Percentiles rank a stretch among this genome's conserved stretches.
These are phyloP conservation scores for Pseudocercospora cruenta DNA, from an alignment of 2,329 filamentous ascomycete species.

Conservation along the genomic window DNA sequence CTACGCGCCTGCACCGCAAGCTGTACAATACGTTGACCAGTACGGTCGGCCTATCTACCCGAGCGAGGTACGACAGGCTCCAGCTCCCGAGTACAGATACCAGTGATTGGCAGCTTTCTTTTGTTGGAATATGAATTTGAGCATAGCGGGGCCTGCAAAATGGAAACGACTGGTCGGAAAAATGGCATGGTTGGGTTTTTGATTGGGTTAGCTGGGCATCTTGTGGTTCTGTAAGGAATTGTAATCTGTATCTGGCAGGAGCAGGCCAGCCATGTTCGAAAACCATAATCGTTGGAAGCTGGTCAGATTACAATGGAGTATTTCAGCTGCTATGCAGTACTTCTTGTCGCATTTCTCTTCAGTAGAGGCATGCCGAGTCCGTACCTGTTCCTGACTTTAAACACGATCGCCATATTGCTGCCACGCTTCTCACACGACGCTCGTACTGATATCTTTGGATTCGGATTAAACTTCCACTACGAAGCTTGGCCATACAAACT, in stretches of 20 bases:
- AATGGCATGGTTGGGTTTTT: not conserved
- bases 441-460: too few species aligned
- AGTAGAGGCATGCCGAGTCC: too few species aligned
- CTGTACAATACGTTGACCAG: constrained; percentile 48
- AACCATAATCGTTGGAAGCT: not conserved
- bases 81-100: constrained; percentile 34
- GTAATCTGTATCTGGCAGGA: constrained; percentile 6
- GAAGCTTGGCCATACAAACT: not conserved
- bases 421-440: too few species aligned
- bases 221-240: not conserved
- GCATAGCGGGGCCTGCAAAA: constrained; percentile 9
- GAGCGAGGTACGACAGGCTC: constrained; percentile 30
- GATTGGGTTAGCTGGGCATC: constrained; percentile 5
- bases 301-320: not conserved
- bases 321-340: not conserved
- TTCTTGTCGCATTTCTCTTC: not conserved
- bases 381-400: too few species aligned
- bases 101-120: constrained; percentile 19
- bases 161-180: not conserved
- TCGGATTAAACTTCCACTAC: not conserved
- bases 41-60: constrained; percentile 39
- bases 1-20: constrained; percentile 22
- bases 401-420: too few species aligned
- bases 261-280: not conserved
- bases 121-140: constrained; percentile 5